phyloP scores from a whole-genome alignment of 805 yeast species.

The Candida silvatica region DNA sequence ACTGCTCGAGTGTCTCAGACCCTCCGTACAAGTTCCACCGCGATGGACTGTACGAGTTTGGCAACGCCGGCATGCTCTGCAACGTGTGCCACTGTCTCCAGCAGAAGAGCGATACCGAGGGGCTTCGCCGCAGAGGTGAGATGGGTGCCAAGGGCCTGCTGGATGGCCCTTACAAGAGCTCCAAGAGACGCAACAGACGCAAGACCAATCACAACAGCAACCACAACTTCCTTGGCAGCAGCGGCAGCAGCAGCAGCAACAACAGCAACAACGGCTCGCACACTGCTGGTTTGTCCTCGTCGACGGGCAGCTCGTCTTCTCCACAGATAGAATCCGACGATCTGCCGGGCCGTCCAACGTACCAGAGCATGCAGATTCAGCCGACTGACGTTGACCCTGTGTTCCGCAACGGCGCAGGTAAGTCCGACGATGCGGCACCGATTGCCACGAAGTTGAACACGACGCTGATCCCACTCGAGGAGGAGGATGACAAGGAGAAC shows the following conservation, averaged over 20 bases:
- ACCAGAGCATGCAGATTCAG: not conserved
- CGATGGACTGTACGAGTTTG: conserved; percentile 26
- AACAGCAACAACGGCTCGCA: not conserved
- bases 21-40: conserved; percentile 25
- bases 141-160: conserved; percentile 24
- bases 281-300: too few relatives aligned
- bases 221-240: not conserved
- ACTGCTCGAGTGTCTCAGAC: conserved; percentile 20
- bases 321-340: not conserved
- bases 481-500: conserved; percentile 26
- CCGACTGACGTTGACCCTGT: not conserved
- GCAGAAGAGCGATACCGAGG: conserved; percentile 13
- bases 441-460: conserved; percentile 47
- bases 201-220: not conserved
- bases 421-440: conserved; percentile 26
- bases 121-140: conserved; percentile 23
- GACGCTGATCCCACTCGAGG: conserved; percentile 43
- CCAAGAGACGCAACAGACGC: not conserved
- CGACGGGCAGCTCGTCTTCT: too few relatives aligned
- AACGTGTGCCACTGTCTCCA: conserved; percentile 19
- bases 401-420: not conserved
- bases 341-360: not conserved
- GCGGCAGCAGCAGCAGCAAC: not conserved
- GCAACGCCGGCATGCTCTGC: conserved; percentile 27
- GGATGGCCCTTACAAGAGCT: conserved; percentile 21